Percentiles rank a stretch among this genome's conserved stretches.
Conservation (phyloP, 2,329 filamentous ascomycete genomes). For the Botrytis deweyae region DNA sequence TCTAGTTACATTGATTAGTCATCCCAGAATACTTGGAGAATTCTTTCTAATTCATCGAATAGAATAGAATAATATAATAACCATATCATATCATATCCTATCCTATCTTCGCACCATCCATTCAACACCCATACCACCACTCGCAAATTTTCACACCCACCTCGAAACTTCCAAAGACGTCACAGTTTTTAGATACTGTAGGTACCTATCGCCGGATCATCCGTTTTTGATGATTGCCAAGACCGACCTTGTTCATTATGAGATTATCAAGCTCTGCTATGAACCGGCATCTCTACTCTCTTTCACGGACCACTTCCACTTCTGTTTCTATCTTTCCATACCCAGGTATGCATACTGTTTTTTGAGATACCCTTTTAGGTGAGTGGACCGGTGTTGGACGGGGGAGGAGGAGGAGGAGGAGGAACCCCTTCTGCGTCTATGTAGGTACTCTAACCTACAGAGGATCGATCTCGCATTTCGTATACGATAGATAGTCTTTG, state of each 20-base stretch:
- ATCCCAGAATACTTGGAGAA: not conserved
- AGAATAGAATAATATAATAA: not conserved
- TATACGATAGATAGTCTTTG: too few relatives aligned
- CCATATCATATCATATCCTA: not conserved
- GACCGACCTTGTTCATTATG: not conserved
- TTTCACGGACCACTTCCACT: not conserved
- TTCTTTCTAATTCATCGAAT: not conserved
- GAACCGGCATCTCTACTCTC: not conserved
- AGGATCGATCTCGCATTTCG: not conserved
- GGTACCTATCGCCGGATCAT: not conserved
- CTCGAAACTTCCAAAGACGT: not conserved
- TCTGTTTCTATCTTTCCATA: not conserved
- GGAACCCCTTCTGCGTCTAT: not conserved
- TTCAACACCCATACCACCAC: too few relatives aligned
- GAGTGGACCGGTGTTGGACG: not conserved
- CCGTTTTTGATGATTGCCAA: not conserved
- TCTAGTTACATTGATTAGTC: not conserved
- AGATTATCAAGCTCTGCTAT: not conserved
- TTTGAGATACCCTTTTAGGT: not conserved
- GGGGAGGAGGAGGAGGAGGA: not conserved
- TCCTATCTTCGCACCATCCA: too few relatives aligned
- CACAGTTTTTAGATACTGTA: not conserved
- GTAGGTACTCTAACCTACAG: not conserved
- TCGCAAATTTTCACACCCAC: too few relatives aligned
- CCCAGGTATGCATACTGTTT: not conserved